These are phyloP conservation scores for Trichoderma breve DNA, from an alignment of 2,329 filamentous ascomycete species.

Conservation along the genomic window DNA sequence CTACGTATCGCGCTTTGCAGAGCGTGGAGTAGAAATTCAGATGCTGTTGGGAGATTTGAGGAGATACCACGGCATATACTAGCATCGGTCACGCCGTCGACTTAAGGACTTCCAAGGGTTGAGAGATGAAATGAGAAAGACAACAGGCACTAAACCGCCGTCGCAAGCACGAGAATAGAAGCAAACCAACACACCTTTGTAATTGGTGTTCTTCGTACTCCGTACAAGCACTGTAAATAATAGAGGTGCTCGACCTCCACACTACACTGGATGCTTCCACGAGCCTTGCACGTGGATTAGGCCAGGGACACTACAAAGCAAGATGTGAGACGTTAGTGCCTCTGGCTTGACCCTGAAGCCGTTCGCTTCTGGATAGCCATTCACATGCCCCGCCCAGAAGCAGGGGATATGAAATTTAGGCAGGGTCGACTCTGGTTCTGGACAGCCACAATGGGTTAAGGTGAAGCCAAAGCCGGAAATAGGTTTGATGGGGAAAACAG, in stretches of 20 bases:
- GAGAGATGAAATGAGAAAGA: background rate
- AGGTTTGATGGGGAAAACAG: background rate
- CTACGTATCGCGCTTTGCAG: background rate
- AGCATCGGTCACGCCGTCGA: background rate
- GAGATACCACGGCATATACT: background rate
- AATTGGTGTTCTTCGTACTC: background rate
- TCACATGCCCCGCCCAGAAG: background rate
- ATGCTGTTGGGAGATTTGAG: background rate
- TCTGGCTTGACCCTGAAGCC: background rate
- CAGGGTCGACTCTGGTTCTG: background rate
- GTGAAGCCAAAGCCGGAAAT: conserved; percentile 5
- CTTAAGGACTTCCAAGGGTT: background rate
- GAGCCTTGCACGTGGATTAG: conserved; percentile 7
- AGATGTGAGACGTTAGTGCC: background rate
- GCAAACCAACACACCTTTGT: background rate
- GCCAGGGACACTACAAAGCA: background rate
- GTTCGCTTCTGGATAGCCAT: conserved; percentile 6
- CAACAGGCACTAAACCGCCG: background rate
- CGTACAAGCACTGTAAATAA: background rate
- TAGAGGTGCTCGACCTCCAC: background rate
- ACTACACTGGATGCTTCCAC: conserved; percentile 8
- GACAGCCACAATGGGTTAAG: conserved; percentile 10
- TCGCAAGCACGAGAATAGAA: background rate
- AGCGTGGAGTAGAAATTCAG: background rate
- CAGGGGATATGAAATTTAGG: conserved; percentile 1